Evolutionary conservation across 2,329 filamentous ascomycete genomes (phyloP), one percentile per base, ranked within the genome.

Genomic region (Phaeophleospora eucalypticola): DNA sequence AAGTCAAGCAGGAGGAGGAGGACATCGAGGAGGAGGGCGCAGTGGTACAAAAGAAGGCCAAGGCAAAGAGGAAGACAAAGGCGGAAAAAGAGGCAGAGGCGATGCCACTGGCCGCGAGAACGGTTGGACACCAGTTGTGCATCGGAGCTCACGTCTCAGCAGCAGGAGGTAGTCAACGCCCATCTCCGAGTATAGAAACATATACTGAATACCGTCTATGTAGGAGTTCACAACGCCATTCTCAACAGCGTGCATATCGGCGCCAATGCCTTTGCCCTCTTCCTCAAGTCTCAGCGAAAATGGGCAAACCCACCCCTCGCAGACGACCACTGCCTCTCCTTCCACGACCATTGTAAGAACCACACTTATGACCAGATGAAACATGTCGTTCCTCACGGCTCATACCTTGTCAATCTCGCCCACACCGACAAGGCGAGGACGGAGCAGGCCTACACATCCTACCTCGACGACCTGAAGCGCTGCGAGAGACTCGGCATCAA

Each of bases 241-340:
- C 73, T 77, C 58, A 60, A 72, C 53, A 41, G 50, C 21, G 43
- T 57, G 4, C 59, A 72, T 35, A 62, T 53, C 41, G 77, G 90
- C 43, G 90, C 86, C 53, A 98, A 97, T 65, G 82, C 90, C 8
- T 95, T 97, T 59, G 93, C 93, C 3, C 76, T 97, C 16, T 98
- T 98, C 71, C 78, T 98, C 58, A 97, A 97, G 66, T 95, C 88
- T 0, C 93, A 98, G 68, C 83, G 90, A 45, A 97, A 95, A 73
- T 98, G 93, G 93, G 77, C 80, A 20, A 94, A 86, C 60, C 88
- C 90, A 7, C 80, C 87, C 0, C 76, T 98, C 3, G 76, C 84
- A 19, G 69, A 81, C 33, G 82, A 86, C 19, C 80, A 84, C 43
- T 76, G 79, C 41, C 75, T 81, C 35, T 77, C 81, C 33, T 98